Percentiles rank a stretch among this genome's conserved stretches.
phyloP scores from a whole-genome alignment of 805 yeast genomes.

The Teunomyces barrocoloradensis region DNA sequence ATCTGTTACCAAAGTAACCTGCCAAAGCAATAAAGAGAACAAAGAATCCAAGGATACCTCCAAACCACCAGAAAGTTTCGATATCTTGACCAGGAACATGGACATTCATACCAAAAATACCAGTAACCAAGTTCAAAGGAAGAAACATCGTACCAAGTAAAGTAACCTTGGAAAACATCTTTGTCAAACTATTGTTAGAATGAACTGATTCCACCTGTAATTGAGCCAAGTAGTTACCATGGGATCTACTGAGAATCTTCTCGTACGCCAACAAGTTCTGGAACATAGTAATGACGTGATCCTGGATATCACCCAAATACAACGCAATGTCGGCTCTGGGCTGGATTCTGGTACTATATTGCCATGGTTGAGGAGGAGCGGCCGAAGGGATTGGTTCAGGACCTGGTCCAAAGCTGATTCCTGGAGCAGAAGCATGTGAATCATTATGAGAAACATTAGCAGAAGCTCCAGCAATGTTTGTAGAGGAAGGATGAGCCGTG shows the following conservation, averaged over 20 bases:
- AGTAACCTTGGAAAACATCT: constrained; percentile 27
- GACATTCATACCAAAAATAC: constrained; percentile 29
- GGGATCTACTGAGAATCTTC: constrained; percentile 26
- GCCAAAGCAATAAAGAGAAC: constrained; percentile 22
- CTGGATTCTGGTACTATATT: constrained; percentile 10
- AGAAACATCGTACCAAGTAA: constrained; percentile 26
- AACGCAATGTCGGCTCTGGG: constrained; percentile 31
- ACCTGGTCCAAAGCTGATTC: constrained; percentile 35
- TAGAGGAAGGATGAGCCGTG: constrained; percentile 10
- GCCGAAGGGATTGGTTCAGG: constrained; percentile 30
- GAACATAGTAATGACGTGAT: constrained; percentile 31
- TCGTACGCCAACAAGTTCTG: constrained; percentile 29
- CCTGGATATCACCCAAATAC: constrained; percentile 30
- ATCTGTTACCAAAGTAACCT: constrained; percentile 20
- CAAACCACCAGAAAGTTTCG: constrained; percentile 15
- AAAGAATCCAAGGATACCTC: constrained; percentile 24
- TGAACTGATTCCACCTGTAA: constrained; percentile 29
- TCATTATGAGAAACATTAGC: background rate
- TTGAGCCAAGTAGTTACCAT: constrained; percentile 29
- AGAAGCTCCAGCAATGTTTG: constrained; percentile 11
- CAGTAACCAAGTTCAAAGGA: constrained; percentile 27
- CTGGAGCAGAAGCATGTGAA: constrained; percentile 16
- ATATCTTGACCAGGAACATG: constrained; percentile 19
- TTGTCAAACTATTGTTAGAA: constrained; percentile 23
- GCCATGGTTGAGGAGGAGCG: constrained; percentile 5